Base-by-base conservation (phyloP, 2,329 filamentous ascomycete genomes). In the Botrytis squamosa region DNA sequence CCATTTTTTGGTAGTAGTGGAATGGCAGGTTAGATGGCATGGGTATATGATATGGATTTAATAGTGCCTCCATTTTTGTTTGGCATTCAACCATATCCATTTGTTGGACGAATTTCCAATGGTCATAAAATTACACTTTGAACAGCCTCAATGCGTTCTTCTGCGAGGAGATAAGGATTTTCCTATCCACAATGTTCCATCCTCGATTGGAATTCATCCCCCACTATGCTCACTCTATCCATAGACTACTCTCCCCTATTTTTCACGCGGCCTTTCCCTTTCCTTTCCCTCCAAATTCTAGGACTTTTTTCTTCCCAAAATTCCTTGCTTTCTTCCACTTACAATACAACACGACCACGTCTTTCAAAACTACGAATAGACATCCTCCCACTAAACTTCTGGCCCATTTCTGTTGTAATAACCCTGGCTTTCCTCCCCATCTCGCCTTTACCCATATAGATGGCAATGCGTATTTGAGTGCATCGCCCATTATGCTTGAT, bases 351-450 rank as follows among this genome's bases (percentile, higher is more conserved):
- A 85, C 84, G 69, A 91, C 83, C 4, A 85, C 85, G 78, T 92
- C 90, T 82, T 95, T 96, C 70, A 97, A 82, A 16, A 97, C 90
- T 25, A 98, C 91, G 79, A 95, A 97, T 33, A 97, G 83, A 80
- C 93, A 96, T 0, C 96, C 96, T 1, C 96, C 96, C 1, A 96
- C 87, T 4, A 99, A 85, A 79, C 93, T 98, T 73, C 96, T 87
- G 1, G 94, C 96, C 94, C 96, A 98, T 74, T 91, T 90, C 77
- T 92, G 89, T 80, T 96, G 93, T 46, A 99, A 82, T 40, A 98
- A 85, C 4, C 78, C 80, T 20, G 42, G 59, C 8, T 67, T 72
- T 57, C 57, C 52, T n/a, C 70, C 65, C 40, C 52, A 57, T 57
- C 60, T 44, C 25, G 60, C 33, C 14, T 20, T 68, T 20, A 91